These are phyloP conservation scores for Sugiyamaella valdiviana DNA, from an alignment of 805 yeast species.

Conservation along the genomic window DNA sequence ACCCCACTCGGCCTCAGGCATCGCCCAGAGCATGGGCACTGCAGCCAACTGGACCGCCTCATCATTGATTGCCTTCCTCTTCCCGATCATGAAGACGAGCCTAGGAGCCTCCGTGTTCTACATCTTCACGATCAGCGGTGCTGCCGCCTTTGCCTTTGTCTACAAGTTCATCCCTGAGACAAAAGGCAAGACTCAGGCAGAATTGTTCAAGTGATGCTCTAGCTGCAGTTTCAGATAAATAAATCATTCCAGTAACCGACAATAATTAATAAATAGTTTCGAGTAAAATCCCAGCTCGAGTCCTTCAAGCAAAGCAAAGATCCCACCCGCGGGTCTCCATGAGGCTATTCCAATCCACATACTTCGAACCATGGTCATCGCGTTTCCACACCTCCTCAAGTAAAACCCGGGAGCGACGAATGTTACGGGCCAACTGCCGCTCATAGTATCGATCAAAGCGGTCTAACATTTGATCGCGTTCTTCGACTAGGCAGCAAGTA, in stretches of 20 bases:
- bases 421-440: slow-evolving; percentile 65
- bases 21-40: slow-evolving; percentile 91
- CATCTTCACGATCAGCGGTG: slow-evolving; percentile 40
- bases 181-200: slow-evolving; percentile 41
- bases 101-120: slow-evolving; percentile 78
- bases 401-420: slow-evolving; percentile 37
- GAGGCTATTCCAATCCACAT: slow-evolving; percentile 67
- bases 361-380: slow-evolving; percentile 46
- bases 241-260: not conserved
- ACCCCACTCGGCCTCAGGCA: slow-evolving; percentile 67
- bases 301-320: slow-evolving; percentile 65
- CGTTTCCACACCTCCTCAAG: slow-evolving; percentile 40
- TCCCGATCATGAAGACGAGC: slow-evolving; percentile 61
- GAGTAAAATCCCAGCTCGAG: too few relatives aligned
- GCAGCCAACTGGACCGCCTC: slow-evolving; percentile 89
- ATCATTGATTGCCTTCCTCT: slow-evolving; percentile 62
- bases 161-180: slow-evolving; percentile 63
- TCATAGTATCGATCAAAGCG: slow-evolving; percentile 52
- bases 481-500: slow-evolving; percentile 49
- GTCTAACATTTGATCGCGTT: slow-evolving; percentile 44
- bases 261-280: not conserved
- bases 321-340: slow-evolving; percentile 70
- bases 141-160: slow-evolving; percentile 37
- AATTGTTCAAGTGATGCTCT: not conserved
- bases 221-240: not conserved